Conservation (phyloP, 805 yeast species). For the Lipomyces chichibuensis region DNA sequence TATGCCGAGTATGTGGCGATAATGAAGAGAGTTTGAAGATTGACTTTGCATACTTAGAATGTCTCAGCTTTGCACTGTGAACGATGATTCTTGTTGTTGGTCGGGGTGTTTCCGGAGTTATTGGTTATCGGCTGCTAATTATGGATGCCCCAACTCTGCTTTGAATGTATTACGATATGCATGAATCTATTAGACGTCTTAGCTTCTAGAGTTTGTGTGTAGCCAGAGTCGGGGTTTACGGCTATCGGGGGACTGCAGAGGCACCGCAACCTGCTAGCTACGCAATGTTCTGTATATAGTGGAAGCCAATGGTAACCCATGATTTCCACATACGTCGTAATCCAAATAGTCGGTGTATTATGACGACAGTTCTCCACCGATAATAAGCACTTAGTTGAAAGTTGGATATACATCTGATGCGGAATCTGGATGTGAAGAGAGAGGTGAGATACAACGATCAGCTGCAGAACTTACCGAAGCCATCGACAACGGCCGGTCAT, state of each 20-base stretch:
- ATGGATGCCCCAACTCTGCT: background rate
- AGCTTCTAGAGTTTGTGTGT: background rate
- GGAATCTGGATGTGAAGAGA: no score
- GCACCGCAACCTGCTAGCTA: no score
- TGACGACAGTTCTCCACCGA: no score
- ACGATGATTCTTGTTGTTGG: background rate
- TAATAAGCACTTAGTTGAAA: no score
- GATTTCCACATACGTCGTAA: no score
- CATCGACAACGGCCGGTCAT: no score
- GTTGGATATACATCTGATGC: no score
- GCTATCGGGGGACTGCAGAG: background rate
- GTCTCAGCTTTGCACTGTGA: background rate
- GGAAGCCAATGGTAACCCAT: no score
- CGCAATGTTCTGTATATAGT: no score
- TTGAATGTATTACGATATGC: background rate
- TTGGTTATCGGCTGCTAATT: background rate
- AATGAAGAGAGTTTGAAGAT: constrained; percentile 4
- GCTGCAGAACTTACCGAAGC: no score
- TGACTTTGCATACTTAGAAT: background rate
- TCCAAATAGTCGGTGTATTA: no score
- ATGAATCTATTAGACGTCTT: background rate
- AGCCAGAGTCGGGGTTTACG: background rate
- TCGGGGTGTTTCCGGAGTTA: background rate
- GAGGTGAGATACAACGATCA: no score
- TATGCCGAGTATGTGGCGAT: constrained; percentile 22